Percentiles rank a stretch among this genome's conserved stretches.
These are phyloP conservation scores for Dryas alaskensis DNA, from an alignment of 306 rosid species.

Conservation along the genomic window DNA sequence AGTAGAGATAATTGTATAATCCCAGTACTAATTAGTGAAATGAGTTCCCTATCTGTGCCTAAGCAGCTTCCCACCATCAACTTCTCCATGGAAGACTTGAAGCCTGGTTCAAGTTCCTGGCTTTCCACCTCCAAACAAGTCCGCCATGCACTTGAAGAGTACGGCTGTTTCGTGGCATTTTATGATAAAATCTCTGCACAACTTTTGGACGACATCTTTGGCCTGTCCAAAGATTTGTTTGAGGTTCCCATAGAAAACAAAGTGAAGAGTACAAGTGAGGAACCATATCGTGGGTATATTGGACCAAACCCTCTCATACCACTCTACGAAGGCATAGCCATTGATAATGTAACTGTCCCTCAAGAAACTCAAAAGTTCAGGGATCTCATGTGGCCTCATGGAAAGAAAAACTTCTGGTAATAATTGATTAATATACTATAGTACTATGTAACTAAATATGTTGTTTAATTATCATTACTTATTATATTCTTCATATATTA, in stretches of 20 bases:
- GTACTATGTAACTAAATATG: too few relatives aligned
- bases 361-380: slow-evolving; percentile 3
- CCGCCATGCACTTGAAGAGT: slow-evolving; percentile 15
- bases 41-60: background rate
- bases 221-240: slow-evolving; percentile 11
- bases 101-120: slow-evolving; percentile 8
- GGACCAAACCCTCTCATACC: background rate
- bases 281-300: background rate
- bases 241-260: slow-evolving; percentile 11
- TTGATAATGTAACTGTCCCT: background rate
- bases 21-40: background rate
- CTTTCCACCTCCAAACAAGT: slow-evolving; percentile 12
- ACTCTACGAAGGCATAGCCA: background rate
- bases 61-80: background rate
- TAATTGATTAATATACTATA: too few relatives aligned
- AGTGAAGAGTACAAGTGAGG: background rate
- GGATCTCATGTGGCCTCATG: background rate
- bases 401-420: background rate
- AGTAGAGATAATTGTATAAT: too few relatives aligned
- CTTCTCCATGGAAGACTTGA: background rate
- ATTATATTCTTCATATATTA: background rate
- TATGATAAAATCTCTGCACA: background rate
- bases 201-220: background rate
- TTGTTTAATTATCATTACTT: background rate
- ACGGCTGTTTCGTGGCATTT: slow-evolving; percentile 15